These are phyloP conservation scores for Eucalyptus marginata DNA, from an alignment of 345 rosid genomes.

Conservation along the genomic window DNA sequence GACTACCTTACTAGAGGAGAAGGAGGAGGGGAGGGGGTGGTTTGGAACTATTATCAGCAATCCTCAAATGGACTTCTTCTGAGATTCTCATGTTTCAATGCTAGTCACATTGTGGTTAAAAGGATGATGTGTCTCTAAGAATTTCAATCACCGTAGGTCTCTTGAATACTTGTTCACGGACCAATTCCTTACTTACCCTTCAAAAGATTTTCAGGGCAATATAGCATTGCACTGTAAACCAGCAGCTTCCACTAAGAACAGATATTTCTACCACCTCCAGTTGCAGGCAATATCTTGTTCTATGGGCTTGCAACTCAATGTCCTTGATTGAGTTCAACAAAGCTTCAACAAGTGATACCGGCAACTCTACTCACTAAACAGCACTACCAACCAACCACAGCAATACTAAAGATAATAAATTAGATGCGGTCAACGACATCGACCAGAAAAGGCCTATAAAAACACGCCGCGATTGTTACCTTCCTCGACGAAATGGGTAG, in stretches of 20 bases:
- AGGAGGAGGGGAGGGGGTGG: neutral
- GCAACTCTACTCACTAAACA: neutral
- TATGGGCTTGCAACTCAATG: neutral
- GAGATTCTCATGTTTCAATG: neutral
- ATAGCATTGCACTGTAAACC: neutral
- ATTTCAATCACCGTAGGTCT: neutral
- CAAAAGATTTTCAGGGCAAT: neutral
- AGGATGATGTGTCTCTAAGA: neutral
- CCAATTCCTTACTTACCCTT: neutral
- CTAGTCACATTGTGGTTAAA: neutral
- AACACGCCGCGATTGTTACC: neutral
- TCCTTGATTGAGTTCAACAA: neutral
- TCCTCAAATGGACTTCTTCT: neutral
- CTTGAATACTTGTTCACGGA: neutral
- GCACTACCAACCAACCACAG: neutral
- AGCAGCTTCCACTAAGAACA: neutral
- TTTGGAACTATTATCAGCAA: neutral
- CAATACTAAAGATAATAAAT: neutral
- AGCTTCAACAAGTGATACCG: neutral
- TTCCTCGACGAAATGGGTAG: neutral
- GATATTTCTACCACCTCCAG: neutral
- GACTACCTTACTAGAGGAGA: neutral
- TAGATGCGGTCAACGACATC: neutral
- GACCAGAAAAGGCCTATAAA: neutral
- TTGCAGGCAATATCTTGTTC: neutral